A percentile compares a stretch with the other conserved stretches of the same genome.
These are phyloP conservation scores for Millerozyma acaciae DNA, from an alignment of 805 yeast species.

Conservation along the genomic window DNA sequence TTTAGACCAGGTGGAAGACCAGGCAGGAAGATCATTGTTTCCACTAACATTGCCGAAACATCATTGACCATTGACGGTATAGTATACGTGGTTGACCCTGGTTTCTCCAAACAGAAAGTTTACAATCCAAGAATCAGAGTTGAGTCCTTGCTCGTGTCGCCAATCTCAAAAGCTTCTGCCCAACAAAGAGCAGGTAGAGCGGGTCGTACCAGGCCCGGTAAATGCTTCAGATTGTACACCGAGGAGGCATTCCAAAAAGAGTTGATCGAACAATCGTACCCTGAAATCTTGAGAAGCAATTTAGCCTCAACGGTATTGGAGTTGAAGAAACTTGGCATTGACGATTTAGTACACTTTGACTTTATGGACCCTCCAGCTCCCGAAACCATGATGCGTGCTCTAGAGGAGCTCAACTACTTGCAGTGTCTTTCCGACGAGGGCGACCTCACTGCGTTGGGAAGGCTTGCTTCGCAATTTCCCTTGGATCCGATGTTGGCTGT, in stretches of 20 bases:
- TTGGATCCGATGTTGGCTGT: slow-evolving; percentile 94
- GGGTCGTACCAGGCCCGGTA: slow-evolving; percentile 98
- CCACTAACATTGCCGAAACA: slow-evolving; percentile 97
- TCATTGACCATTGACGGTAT: slow-evolving; percentile 97
- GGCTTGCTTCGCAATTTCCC: slow-evolving; percentile 90
- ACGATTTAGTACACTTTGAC: slow-evolving; percentile 95
- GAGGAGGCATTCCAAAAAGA: slow-evolving; percentile 96
- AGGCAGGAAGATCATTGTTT: slow-evolving; percentile 89
- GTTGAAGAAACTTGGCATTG: slow-evolving; percentile 88
- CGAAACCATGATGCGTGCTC: slow-evolving; percentile 98
- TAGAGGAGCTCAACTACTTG: slow-evolving; percentile 89
- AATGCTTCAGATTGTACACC: slow-evolving; percentile 92
- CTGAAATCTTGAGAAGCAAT: slow-evolving; percentile 90
- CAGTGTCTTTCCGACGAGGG: slow-evolving; percentile 92
- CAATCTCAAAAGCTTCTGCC: slow-evolving; percentile 95
- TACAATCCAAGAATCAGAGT: slow-evolving; percentile 95
- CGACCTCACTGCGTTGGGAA: slow-evolving; percentile 80
- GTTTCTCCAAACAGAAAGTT: slow-evolving; percentile 93
- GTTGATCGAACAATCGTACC: slow-evolving; percentile 90
- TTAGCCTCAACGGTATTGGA: slow-evolving; percentile 89
- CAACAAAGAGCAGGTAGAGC: slow-evolving; percentile 99
- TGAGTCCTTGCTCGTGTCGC: slow-evolving; percentile 89
- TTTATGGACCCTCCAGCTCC: slow-evolving; percentile 99
- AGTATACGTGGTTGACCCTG: slow-evolving; percentile 96
- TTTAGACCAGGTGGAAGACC: slow-evolving; percentile 74